These are phyloP conservation scores for Plectosphaerella plurivora DNA, from an alignment of 2,329 filamentous ascomycete genomes.

Conservation along the genomic window DNA sequence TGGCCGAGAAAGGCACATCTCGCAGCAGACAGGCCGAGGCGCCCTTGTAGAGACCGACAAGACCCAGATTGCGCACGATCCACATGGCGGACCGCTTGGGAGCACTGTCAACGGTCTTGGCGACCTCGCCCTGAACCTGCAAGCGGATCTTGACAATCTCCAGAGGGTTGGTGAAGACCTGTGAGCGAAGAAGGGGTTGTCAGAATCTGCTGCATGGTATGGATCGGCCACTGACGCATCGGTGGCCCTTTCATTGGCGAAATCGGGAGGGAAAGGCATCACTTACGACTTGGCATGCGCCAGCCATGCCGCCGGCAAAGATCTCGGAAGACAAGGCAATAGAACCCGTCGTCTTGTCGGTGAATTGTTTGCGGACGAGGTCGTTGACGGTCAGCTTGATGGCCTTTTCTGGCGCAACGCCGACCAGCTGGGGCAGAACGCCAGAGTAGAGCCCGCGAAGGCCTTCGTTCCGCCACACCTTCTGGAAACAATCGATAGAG, in stretches of 20 bases:
- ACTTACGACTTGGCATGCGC: constrained; percentile 93
- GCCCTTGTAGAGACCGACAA: constrained; percentile 94
- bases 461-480: constrained; percentile 91
- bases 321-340: constrained; percentile 73
- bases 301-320: constrained; percentile 82
- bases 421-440: constrained; percentile 89
- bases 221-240: no score
- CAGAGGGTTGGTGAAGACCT: constrained; percentile 96
- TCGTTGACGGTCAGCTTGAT: constrained; percentile 99
- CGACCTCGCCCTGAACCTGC: constrained; percentile 93
- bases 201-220: constrained; percentile 4
- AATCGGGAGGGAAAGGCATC: not conserved
- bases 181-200: constrained; percentile 6
- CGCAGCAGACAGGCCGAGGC: constrained; percentile 90
- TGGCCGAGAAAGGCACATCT: constrained; percentile 96
- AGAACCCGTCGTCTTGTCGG: constrained; percentile 63
- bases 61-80: constrained; percentile 93
- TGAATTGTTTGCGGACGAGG: constrained; percentile 72
- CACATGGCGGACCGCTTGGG: constrained; percentile 92
- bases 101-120: constrained; percentile 76
- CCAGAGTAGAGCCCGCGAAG: constrained; percentile 88
- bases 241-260: no score
- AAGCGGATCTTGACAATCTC: constrained; percentile 99
- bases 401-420: constrained; percentile 98
- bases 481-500: constrained; percentile 89